Percentiles rank a stretch among this genome's conserved stretches.
Conservation (phyloP, 176 grass and related monocot genomes). For the Hyparrhenia diplandra region DNA sequence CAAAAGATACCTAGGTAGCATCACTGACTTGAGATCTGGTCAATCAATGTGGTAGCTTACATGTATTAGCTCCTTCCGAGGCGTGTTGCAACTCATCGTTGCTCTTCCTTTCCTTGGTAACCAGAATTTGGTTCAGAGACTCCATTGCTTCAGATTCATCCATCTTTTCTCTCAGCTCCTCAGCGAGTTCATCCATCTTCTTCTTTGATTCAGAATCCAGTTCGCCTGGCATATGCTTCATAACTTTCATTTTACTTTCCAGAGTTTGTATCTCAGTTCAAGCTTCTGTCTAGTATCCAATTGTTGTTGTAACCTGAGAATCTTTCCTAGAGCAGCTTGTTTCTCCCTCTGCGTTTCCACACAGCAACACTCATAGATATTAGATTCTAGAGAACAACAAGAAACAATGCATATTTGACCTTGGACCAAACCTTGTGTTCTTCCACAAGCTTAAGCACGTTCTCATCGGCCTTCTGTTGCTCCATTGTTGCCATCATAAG, state of each 20-base stretch:
- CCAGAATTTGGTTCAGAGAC: slow-evolving; percentile 40
- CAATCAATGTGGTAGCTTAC: no score
- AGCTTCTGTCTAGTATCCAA: slow-evolving; percentile 53
- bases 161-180: slow-evolving; percentile 46
- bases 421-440: slow-evolving; percentile 50
- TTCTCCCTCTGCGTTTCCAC: slow-evolving; percentile 45
- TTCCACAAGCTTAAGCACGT: slow-evolving; percentile 58
- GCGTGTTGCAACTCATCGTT: slow-evolving; percentile 62
- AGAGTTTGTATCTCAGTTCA: slow-evolving; percentile 65
- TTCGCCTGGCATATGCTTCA: slow-evolving; percentile 25
- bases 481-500: slow-evolving; percentile 57
- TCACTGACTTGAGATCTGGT: no score
- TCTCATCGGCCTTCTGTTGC: slow-evolving; percentile 55
- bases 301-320: slow-evolving; percentile 49
- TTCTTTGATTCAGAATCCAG: slow-evolving; percentile 27
- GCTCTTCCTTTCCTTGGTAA: slow-evolving; percentile 42
- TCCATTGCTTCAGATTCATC: slow-evolving; percentile 40
- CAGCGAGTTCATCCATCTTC: slow-evolving; percentile 31
- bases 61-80: slow-evolving; percentile 11
- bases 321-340: slow-evolving; percentile 44
- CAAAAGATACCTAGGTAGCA: no score
- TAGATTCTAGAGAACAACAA: neutral
- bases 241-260: slow-evolving; percentile 39
- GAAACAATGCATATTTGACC: neutral
- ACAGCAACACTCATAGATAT: neutral